Percentiles rank a stretch among this genome's conserved stretches.
These are phyloP conservation scores for Phyllosticta citriasiana DNA, from an alignment of 2,329 filamentous ascomycete species.

Conservation along the genomic window DNA sequence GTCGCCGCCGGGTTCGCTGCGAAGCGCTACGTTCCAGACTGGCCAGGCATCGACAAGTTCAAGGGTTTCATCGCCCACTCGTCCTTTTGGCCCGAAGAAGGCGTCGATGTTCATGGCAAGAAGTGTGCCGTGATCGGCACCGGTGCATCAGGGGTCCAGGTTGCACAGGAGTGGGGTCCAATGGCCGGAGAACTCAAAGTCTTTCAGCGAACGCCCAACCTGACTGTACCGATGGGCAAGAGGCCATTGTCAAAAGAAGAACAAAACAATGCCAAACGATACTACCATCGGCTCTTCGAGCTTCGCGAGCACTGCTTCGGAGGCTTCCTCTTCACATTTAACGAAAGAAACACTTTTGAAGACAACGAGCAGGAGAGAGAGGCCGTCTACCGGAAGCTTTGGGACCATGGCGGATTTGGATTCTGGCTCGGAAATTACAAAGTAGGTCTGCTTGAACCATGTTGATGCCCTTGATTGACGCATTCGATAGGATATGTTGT, in stretches of 20 bases:
- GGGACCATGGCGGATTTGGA: slow-evolving; percentile 29
- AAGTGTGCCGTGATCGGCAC: slow-evolving; percentile 57
- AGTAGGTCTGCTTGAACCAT: slow-evolving; percentile 30
- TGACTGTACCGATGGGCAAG: slow-evolving; percentile 52
- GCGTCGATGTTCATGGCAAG: slow-evolving; percentile 46
- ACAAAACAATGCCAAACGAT: slow-evolving; percentile 35
- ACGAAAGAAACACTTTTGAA: slow-evolving; percentile 44
- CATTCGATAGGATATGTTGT: slow-evolving; percentile 32
- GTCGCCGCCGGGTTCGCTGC: slow-evolving; percentile 49
- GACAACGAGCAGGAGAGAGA: slow-evolving; percentile 34
- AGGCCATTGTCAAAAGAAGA: slow-evolving; percentile 39
- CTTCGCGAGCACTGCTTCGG: slow-evolving; percentile 44
- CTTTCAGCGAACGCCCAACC: slow-evolving; percentile 58
- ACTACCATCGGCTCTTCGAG: slow-evolving; percentile 41
- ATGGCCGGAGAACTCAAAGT: slow-evolving; percentile 35
- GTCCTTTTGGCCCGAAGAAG: slow-evolving; percentile 49
- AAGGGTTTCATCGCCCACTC: slow-evolving; percentile 48
- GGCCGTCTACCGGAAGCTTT: slow-evolving; percentile 33
- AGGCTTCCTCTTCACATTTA: slow-evolving; percentile 49
- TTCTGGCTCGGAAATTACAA: slow-evolving; percentile 35
- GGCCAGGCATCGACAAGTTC: slow-evolving; percentile 50
- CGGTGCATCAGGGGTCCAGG: slow-evolving; percentile 54
- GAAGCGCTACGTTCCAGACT: slow-evolving; percentile 50
- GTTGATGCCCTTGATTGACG: slow-evolving; percentile 28
- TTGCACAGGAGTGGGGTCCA: slow-evolving; percentile 48